These are phyloP conservation scores for Coemansia sp. DNA, from an alignment of 192 early-diverging fungal species.

Conservation along the genomic window DNA sequence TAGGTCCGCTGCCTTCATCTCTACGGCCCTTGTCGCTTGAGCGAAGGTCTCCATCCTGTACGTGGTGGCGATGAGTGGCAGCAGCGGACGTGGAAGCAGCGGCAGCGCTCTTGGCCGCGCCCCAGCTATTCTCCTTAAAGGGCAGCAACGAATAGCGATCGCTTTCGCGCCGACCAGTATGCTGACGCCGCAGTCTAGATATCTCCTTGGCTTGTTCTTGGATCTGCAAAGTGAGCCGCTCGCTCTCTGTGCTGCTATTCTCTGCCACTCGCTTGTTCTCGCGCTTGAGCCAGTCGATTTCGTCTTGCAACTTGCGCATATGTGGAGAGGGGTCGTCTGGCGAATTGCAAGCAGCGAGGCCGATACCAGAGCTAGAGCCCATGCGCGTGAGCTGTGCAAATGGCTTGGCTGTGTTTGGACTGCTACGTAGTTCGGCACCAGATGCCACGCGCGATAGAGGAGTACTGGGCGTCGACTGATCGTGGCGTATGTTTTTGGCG, in stretches of 20 bases:
- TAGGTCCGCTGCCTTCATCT: slow-evolving; percentile 14
- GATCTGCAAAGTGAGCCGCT: slow-evolving; percentile 39
- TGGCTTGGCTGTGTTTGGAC: neutral
- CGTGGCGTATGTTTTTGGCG: slow-evolving; percentile 14
- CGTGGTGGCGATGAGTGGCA: neutral
- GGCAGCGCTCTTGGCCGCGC: slow-evolving; percentile 20
- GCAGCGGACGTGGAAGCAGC: neutral
- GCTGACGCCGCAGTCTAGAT: slow-evolving; percentile 38
- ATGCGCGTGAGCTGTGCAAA: neutral
- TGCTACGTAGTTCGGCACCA: slow-evolving; percentile 12
- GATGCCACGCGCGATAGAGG: slow-evolving; percentile 23
- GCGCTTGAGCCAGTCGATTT: slow-evolving; percentile 24
- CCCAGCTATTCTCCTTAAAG: slow-evolving; percentile 43
- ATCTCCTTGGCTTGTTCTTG: slow-evolving; percentile 52
- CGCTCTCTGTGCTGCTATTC: slow-evolving; percentile 23
- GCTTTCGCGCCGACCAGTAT: slow-evolving; percentile 39
- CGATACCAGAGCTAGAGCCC: slow-evolving; percentile 2
- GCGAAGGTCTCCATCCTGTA: neutral
- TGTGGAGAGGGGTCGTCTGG: neutral
- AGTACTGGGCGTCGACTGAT: neutral
- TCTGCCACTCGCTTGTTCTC: slow-evolving; percentile 21
- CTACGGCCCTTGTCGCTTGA: neutral
- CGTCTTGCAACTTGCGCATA: slow-evolving; percentile 23
- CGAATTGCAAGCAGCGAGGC: neutral
- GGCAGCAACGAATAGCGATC: slow-evolving; percentile 40